Percentiles rank a stretch among this genome's conserved stretches.
Evolutionary conservation across 129 eudicot genomes (phyloP).

Genomic region (Heracleum sosnowskyi): DNA sequence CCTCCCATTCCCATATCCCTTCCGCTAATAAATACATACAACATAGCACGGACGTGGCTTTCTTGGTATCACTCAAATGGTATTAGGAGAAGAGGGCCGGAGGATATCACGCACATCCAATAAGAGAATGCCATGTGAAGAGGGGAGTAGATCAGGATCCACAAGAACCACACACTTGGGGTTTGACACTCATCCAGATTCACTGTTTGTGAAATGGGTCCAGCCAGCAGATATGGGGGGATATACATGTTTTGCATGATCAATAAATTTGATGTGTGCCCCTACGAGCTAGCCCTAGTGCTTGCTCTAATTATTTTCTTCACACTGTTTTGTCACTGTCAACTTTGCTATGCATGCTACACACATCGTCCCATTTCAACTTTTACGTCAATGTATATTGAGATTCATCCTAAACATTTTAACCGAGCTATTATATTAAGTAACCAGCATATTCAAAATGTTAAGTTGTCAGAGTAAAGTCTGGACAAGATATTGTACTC

Average conservation of each 20-base stretch:
- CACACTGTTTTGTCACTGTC: background rate
- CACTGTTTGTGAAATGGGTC: conserved; percentile 1
- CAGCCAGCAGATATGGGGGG: background rate
- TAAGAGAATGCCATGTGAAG: background rate
- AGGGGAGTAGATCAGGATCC: conserved; percentile 10
- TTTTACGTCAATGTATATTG: too few species aligned
- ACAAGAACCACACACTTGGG: conserved; percentile 5
- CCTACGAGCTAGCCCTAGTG: background rate
- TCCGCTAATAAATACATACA: background rate
- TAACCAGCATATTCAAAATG: too few species aligned
- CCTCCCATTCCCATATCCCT: too few species aligned
- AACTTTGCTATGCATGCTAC: background rate
- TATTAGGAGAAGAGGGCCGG: background rate
- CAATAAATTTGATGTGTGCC: background rate
- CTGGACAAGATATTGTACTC: too few species aligned
- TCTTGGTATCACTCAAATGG: background rate
- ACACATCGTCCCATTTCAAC: too few species aligned
- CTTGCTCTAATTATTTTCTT: background rate
- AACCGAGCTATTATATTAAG: too few species aligned
- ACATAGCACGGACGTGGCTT: background rate
- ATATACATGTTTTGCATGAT: background rate
- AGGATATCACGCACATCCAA: background rate
- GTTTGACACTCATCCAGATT: background rate
- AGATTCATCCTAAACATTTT: too few species aligned
- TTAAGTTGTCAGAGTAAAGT: too few species aligned